Base-by-base conservation (phyloP, 1,284 basidiomycete species). In the Phellopilus nigrolimitatus region DNA sequence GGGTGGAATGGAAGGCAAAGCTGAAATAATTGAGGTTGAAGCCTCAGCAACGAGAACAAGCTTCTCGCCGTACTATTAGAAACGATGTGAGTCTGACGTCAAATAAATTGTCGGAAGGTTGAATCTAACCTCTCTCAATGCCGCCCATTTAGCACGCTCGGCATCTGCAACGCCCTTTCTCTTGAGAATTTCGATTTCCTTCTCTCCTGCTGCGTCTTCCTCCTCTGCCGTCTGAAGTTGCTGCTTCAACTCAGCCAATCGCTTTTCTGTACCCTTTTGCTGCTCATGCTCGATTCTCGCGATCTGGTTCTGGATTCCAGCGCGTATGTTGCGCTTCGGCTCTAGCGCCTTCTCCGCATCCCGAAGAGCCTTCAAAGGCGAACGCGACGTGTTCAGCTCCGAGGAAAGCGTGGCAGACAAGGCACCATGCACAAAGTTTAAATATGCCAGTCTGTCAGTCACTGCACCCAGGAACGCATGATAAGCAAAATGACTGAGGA, bases 71-170 rank as follows among this genome's bases (percentile, higher is more conserved):
- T 84, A 91, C 85, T 82, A 45, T 3, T 58, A 30, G 24, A 52
- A 37, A 39, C n/a, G n/a, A n/a, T n/a, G 45, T 0, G 40, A 34
- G 27, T 40, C 50, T n/a, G 2, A 37, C 4, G 42, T 41, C 12
- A 43, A 5, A 21, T 17, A 5, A 4, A 28, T 22, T 15, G 10
- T 19, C 19, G 15, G 30, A 38, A 3, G 12, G 31, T 28, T 19
- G 28, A 27, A 9, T 57, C 66, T 54, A 58, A 86, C 87, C 78
- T 91, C 88, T 59, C 79, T 74, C 41, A 89, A 67, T 4, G 88
- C 88, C 36, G 82, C 78, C 85, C 88, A 91, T 60, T 87, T 89
- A 34, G 71, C 63, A 41, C 71, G 68, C 62, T 90, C 88, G 62
- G 82, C 86, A 58, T 89, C 85, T 45, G 73, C 70, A 41, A 89